Percentiles rank a stretch among this genome's conserved stretches.
These are phyloP conservation scores for Pyricularia sp. DNA, from an alignment of 2,329 filamentous ascomycete species.

Conservation along the genomic window DNA sequence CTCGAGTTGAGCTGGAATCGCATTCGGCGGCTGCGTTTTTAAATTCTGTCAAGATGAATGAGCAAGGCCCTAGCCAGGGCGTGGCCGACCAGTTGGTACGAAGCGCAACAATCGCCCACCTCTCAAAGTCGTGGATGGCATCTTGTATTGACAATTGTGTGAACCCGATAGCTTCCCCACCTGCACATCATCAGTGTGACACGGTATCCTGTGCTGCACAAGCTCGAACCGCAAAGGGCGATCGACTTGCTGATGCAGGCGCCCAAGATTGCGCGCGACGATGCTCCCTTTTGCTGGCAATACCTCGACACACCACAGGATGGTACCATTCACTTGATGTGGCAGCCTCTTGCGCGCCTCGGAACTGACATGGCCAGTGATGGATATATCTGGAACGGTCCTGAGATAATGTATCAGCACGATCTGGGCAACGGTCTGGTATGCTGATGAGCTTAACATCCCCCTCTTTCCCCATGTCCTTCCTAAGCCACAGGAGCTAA, in stretches of 20 bases:
- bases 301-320: slow-evolving; percentile 74
- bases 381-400: slow-evolving; percentile 81
- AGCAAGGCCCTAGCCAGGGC: slow-evolving; percentile 4
- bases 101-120: background rate
- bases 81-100: slow-evolving; percentile 2
- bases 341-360: slow-evolving; percentile 67
- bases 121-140: background rate
- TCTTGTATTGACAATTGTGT: background rate
- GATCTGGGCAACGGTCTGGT: slow-evolving; percentile 52
- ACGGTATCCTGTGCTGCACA: slow-evolving; percentile 61
- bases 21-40: background rate
- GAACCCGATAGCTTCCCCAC: slow-evolving; percentile 55
- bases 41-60: slow-evolving; percentile 1
- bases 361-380: slow-evolving; percentile 73
- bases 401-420: slow-evolving; percentile 64
- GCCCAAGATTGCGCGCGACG: slow-evolving; percentile 72
- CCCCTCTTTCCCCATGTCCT: background rate
- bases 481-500: background rate
- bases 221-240: slow-evolving; percentile 62
- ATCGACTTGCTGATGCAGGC: slow-evolving; percentile 74
- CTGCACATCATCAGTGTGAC: slow-evolving; percentile 80
- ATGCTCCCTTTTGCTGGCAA: slow-evolving; percentile 83
- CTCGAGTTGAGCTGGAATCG: background rate
- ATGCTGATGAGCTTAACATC: slow-evolving; percentile 15
- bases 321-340: slow-evolving; percentile 71